Evolutionary conservation across 306 rosid genomes (phyloP).

Genomic region (Cucurbita pepo): DNA sequence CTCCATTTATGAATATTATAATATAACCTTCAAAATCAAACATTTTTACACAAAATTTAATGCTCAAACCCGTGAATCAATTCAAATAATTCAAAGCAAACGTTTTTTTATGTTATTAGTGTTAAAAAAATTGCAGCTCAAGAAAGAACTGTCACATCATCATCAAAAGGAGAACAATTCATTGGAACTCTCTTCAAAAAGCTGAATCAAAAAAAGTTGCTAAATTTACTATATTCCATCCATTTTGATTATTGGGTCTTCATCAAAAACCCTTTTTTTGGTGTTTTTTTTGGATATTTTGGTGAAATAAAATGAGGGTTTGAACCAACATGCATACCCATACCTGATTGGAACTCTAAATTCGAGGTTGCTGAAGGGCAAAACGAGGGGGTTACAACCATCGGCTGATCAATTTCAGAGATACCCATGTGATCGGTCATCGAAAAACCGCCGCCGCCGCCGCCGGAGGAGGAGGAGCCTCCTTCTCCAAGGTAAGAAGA

Average conservation of each 20-base stretch:
- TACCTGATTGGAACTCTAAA: slow-evolving; percentile 49
- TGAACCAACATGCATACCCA: slow-evolving; percentile 15
- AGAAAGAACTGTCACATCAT: slow-evolving; percentile 39
- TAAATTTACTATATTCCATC: neutral
- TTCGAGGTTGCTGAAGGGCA: slow-evolving; percentile 23
- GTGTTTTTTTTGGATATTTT: neutral
- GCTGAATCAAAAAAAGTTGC: neutral
- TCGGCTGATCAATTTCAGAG: slow-evolving; percentile 34
- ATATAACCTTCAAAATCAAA: slow-evolving; percentile 23
- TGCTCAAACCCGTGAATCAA: neutral
- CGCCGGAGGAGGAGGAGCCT: slow-evolving; percentile 26
- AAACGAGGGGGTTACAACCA: slow-evolving; percentile 24
- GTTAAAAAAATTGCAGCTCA: slow-evolving; percentile 8
- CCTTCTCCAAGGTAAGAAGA: slow-evolving; percentile 13
- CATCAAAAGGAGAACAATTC: slow-evolving; percentile 9
- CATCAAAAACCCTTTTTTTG: no score
- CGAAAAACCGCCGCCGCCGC: slow-evolving; percentile 16
- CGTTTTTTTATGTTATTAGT: neutral
- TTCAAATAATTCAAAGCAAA: neutral
- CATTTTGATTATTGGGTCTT: neutral
- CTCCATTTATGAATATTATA: slow-evolving; percentile 72
- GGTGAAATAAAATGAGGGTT: neutral
- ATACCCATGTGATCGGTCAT: slow-evolving; percentile 36
- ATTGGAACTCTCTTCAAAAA: neutral
- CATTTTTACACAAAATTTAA: neutral